These are phyloP conservation scores for Prunus salicina DNA, from an alignment of 306 rosid genomes.

Conservation along the genomic window DNA sequence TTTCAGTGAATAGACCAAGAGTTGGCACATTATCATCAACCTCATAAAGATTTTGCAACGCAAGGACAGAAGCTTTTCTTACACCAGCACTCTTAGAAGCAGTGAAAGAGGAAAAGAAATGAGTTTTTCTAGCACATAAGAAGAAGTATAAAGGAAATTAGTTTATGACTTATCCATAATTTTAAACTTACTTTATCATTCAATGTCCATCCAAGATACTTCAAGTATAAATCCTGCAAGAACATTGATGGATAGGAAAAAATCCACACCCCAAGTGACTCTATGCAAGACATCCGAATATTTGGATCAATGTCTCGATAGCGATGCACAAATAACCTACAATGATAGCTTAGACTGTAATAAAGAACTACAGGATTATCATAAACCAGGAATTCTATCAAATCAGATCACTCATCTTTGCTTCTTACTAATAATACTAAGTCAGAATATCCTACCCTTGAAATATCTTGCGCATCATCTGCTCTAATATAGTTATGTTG, in stretches of 20 bases:
- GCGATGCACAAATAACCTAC: slow-evolving; percentile 98
- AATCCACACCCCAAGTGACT: slow-evolving; percentile 91
- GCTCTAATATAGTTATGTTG: slow-evolving; percentile 76
- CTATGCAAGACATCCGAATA: slow-evolving; percentile 87
- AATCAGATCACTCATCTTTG: slow-evolving; percentile 7
- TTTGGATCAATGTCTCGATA: slow-evolving; percentile 90
- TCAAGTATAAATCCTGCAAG: slow-evolving; percentile 91
- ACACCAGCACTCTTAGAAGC: slow-evolving; percentile 78
- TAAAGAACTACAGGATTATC: slow-evolving; percentile 18
- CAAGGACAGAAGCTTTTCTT: slow-evolving; percentile 78
- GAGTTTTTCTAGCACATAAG: slow-evolving; percentile 14
- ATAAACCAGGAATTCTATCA: background rate
- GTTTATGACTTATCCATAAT: slow-evolving; percentile 15
- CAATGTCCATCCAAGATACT: slow-evolving; percentile 95
- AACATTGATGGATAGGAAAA: slow-evolving; percentile 90
- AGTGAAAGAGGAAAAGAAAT: slow-evolving; percentile 19
- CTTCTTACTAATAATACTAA: background rate
- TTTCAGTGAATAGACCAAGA: slow-evolving; percentile 86
- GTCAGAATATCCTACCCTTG: slow-evolving; percentile 72
- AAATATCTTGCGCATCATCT: slow-evolving; percentile 97
- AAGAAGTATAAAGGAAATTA: slow-evolving; percentile 16
- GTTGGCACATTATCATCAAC: slow-evolving; percentile 88
- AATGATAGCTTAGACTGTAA: slow-evolving; percentile 29
- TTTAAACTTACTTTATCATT: slow-evolving; percentile 79
- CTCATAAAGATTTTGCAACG: slow-evolving; percentile 89